A percentile compares a stretch with the other conserved stretches of the same genome.
Evolutionary conservation across 352 stramenopile genomes (phyloP).

Genomic region (Pythium aphanidermatum): DNA sequence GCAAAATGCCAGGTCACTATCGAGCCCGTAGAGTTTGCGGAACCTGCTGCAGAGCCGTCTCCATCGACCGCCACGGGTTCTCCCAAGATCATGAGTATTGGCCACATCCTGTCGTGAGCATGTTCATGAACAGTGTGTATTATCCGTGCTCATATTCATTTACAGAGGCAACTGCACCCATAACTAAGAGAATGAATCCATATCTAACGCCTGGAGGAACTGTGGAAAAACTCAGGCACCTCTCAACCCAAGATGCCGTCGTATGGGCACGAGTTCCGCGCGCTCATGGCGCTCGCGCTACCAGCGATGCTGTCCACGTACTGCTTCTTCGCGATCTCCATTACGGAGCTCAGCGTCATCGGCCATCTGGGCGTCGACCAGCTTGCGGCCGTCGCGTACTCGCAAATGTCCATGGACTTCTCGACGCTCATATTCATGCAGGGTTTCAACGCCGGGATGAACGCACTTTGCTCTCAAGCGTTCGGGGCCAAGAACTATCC

Average conservation of each 20-base stretch:
- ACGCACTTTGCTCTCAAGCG: conserved; percentile 76
- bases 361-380: conserved; percentile 72
- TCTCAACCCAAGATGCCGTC: conserved; percentile 15
- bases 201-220: no score
- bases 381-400: conserved; percentile 71
- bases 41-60: no score
- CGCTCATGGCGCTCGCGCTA: conserved; percentile 49
- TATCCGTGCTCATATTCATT: no score
- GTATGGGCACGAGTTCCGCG: conserved; percentile 25
- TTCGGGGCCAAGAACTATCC: conserved; percentile 81
- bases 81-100: no score
- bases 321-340: conserved; percentile 74
- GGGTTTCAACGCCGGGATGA: conserved; percentile 75
- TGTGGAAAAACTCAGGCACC: no score
- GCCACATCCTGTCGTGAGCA: no score
- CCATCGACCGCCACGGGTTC: no score
- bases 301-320: conserved; percentile 57
- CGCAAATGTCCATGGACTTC: conserved; percentile 75
- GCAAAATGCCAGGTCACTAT: no score
- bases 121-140: no score
- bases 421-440: conserved; percentile 77
- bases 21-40: no score
- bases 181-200: neutral
- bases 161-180: no score
- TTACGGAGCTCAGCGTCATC: conserved; percentile 79